Evolutionary conservation across 75 land plant species (phyloP).

Genomic region (Isoetes taiwanensis): DNA sequence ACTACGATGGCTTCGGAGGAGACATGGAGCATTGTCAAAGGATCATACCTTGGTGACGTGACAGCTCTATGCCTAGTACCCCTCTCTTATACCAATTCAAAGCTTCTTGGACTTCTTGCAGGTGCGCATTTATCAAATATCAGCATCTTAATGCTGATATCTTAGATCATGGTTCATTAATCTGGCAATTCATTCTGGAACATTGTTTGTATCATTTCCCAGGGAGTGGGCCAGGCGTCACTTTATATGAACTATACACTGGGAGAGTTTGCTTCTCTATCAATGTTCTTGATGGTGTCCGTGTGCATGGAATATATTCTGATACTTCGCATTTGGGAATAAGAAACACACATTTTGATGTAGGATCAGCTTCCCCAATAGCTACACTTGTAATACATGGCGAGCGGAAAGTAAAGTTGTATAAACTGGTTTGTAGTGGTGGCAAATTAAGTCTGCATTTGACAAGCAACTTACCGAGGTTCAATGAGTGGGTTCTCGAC

Average conservation of each 20-base stretch:
- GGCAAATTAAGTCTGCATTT: conserved; percentile 15
- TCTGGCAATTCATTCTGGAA: background rate
- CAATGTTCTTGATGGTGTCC: conserved; percentile 71
- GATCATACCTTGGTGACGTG: conserved; percentile 31
- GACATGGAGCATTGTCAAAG: conserved; percentile 6
- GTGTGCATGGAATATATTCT: conserved; percentile 66
- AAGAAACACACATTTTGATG: too few relatives aligned
- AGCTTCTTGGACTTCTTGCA: conserved; percentile 11
- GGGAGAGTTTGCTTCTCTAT: conserved; percentile 29
- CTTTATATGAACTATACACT: conserved; percentile 44
- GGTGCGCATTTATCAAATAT: conserved; percentile 1
- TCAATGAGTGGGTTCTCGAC: conserved; percentile 84
- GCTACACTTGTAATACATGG: conserved; percentile 57
- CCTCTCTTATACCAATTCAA: background rate
- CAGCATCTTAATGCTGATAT: background rate
- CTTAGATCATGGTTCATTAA: background rate
- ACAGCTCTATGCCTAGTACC: conserved; percentile 27
- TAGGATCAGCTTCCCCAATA: background rate
- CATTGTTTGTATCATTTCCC: background rate
- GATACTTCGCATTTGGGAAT: background rate
- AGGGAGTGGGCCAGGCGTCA: conserved; percentile 81
- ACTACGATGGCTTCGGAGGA: too few relatives aligned
- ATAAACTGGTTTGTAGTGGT: conserved; percentile 10
- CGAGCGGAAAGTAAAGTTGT: conserved; percentile 68
- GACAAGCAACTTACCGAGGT: conserved; percentile 37